A percentile compares a stretch with the other conserved stretches of the same genome.
These are phyloP conservation scores for Amanita exitialis DNA, from an alignment of 768 basidiomycete genomes.

Conservation along the genomic window DNA sequence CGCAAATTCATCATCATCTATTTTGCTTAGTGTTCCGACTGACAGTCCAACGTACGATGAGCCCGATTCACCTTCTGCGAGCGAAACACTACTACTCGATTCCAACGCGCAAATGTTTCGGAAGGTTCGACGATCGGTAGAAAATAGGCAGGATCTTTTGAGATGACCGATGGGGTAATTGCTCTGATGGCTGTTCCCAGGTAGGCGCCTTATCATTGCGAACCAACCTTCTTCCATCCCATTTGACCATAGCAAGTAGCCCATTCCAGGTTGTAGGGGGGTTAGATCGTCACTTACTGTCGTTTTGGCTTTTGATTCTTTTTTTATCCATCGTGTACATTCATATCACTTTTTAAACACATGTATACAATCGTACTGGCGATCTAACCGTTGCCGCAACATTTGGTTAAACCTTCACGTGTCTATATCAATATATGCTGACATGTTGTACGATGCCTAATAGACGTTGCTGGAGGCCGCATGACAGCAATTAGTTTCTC, in stretches of 20 bases:
- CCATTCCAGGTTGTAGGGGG: neutral
- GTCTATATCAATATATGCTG: too few species aligned
- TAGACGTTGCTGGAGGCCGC: too few species aligned
- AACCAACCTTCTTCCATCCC: neutral
- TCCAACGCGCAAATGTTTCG: constrained; percentile 13
- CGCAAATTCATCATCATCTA: constrained; percentile 5
- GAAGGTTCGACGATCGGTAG: constrained; percentile 10
- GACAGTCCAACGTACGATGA: constrained; percentile 26
- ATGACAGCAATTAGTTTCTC: neutral
- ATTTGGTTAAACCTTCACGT: too few species aligned
- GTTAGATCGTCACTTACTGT: constrained; percentile 3
- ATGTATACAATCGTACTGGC: neutral
- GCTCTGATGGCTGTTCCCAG: neutral
- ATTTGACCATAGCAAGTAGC: constrained; percentile 1
- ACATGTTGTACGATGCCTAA: too few species aligned
- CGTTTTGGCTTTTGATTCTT: neutral
- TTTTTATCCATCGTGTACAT: constrained; percentile 3
- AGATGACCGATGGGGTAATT: neutral
- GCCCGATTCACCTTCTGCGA: constrained; percentile 28
- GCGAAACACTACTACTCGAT: constrained; percentile 29
- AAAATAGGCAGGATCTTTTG: constrained; percentile 4
- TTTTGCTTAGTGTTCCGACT: constrained; percentile 9
- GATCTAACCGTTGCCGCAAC: neutral
- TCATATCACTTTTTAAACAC: constrained; percentile 3
- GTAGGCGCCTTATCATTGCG: neutral